These are phyloP conservation scores for Yamadazyma ubonensis DNA, from an alignment of 805 yeast species.

Conservation along the genomic window DNA sequence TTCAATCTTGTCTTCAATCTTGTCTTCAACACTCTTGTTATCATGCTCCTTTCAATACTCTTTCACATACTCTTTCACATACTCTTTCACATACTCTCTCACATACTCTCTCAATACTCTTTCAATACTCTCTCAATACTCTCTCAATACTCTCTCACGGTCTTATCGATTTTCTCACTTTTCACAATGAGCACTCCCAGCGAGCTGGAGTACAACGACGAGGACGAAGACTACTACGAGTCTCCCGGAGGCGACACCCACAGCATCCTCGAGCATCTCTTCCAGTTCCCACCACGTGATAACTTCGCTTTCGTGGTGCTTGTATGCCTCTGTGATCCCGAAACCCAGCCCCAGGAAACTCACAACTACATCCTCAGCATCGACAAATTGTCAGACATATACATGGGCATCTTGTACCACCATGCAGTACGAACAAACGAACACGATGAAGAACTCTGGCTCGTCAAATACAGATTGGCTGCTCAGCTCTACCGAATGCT, in stretches of 20 bases:
- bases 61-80: too few species aligned
- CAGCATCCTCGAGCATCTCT: conserved; percentile 14
- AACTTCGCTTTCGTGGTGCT: conserved; percentile 18
- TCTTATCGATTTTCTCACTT: too few species aligned
- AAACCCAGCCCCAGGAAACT: conserved; percentile 55
- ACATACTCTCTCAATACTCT: neutral
- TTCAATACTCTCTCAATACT: neutral
- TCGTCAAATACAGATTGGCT: conserved; percentile 36
- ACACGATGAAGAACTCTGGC: conserved; percentile 19
- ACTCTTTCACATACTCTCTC: too few species aligned
- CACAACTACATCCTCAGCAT: conserved; percentile 3
- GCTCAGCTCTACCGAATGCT: conserved; percentile 33
- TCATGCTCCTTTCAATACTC: too few species aligned
- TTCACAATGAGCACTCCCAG: conserved; percentile 1
- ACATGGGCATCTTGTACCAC: conserved; percentile 2
- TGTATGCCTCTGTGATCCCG: conserved; percentile 51
- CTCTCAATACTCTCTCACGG: too few species aligned
- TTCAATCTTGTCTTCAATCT: too few species aligned
- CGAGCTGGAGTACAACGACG: neutral
- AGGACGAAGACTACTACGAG: conserved; percentile 6
- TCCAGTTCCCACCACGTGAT: conserved; percentile 19
- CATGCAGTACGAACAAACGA: neutral
- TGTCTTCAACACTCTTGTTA: too few species aligned
- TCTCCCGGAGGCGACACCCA: conserved; percentile 16
- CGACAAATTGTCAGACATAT: conserved; percentile 9